phyloP scores from a whole-genome alignment of 2,329 filamentous ascomycete species.

The Elsinoe arachidis region DNA sequence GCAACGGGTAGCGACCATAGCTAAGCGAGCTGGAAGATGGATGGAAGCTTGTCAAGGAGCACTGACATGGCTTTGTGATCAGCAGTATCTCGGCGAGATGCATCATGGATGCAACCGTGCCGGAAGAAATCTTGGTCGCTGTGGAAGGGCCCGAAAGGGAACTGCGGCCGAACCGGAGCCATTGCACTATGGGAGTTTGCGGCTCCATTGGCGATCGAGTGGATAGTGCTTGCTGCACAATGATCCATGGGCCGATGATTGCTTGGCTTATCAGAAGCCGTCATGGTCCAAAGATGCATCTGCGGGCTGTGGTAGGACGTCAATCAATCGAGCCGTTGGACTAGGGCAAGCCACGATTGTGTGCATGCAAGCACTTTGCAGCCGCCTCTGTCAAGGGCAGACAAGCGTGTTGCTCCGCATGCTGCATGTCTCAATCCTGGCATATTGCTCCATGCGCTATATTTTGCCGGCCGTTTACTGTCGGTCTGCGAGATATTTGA shows the following conservation, averaged over 20 bases:
- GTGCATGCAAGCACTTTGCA: constrained; percentile 12
- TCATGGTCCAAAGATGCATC: background rate
- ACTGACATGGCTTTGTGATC: constrained; percentile 10
- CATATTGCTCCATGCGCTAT: background rate
- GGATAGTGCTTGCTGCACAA: constrained; percentile 5
- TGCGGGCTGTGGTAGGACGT: constrained; percentile 4
- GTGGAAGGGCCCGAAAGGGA: constrained; percentile 1
- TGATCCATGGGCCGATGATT: constrained; percentile 10
- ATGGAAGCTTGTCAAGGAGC: constrained; percentile 6
- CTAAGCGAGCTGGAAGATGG: constrained; percentile 8
- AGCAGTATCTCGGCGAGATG: constrained; percentile 7
- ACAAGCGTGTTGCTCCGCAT: background rate
- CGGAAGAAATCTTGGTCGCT: background rate
- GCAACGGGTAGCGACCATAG: background rate
- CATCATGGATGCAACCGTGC: constrained; percentile 1
- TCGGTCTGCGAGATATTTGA: background rate
- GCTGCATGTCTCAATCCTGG: constrained; percentile 3
- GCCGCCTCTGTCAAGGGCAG: background rate
- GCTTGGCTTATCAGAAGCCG: constrained; percentile 6
- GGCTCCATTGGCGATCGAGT: background rate
- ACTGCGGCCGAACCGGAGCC: constrained; percentile 3
- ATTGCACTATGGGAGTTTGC: constrained; percentile 6
- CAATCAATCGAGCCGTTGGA: constrained; percentile 2
- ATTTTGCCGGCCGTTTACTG: background rate
- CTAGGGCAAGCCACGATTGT: constrained; percentile 7